Base-by-base conservation (phyloP, 805 yeast genomes). In the Yarrowia sp. region DNA sequence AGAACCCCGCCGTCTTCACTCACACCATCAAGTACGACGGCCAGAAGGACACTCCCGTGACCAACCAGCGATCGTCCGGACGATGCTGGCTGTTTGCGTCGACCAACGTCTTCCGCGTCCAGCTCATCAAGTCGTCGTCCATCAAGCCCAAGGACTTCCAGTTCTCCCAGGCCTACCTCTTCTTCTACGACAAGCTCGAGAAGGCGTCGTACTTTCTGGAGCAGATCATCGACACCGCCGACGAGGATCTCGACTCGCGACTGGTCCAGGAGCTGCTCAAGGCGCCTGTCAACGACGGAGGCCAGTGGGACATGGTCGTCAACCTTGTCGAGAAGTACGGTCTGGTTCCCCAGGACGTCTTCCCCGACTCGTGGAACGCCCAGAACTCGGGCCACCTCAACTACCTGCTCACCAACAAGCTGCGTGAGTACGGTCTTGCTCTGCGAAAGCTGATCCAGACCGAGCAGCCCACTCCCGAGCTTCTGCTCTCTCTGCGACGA, bases 41-140 rank as follows among this genome's bases (percentile, higher is more conserved):
- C 9, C 42, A 51, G 42, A 51, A 51, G 7, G 58, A 51, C 24
- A 68, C 82, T 0, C 91, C 92, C 19, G 80, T 87, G 14, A 85
- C 87, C 62, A 85, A 86, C 73, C 97, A 90, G 76, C 81, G 82
- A 67, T 72, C 83, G 12, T 83, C 90, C 18, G 97, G 96, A 27
- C 77, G 96, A 68, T 90, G 97, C 74, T 90, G 96, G 96, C 79
- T 90, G 64, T 90, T 90, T 73, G 96, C 96, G 9, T 81, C 93
- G 0, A 82, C 89, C 60, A 90, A 90, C 68, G 80, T 87, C 62
- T 75, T 89, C 69, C 80, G 96, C 67, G 72, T 86, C 56, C 79
- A 79, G 62, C 81, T 88, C 44, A 83, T 85, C 73, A 77, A 80
- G 67, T 80, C 80, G 69, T 81, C 85, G 72, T 82, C 84, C 68